Conservation (phyloP, 768 basidiomycete genomes). For the Gymnopilus junonius region DNA sequence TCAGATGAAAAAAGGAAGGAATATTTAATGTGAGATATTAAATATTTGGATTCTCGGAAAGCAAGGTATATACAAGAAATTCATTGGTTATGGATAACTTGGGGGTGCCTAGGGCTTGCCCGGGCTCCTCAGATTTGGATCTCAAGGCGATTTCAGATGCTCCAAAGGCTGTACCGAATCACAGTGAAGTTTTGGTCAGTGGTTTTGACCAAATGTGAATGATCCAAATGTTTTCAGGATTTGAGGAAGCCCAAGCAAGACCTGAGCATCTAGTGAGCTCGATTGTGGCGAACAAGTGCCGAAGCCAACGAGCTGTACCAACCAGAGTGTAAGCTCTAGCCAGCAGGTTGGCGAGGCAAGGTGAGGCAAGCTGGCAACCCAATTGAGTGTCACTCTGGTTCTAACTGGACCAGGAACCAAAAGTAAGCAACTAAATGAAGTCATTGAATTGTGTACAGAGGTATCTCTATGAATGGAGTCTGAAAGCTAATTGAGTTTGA, state of each 20-base stretch:
- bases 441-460: not conserved
- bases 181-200: not conserved
- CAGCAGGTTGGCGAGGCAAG: constrained; percentile 14
- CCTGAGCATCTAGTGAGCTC: constrained; percentile 1
- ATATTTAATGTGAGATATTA: too few species aligned
- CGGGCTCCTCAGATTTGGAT: not conserved
- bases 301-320: too few species aligned
- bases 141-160: not conserved
- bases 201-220: not conserved
- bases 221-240: too few species aligned
- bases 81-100: not conserved
- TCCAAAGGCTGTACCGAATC: not conserved
- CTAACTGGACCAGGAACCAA: not conserved
- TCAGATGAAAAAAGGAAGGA: not conserved
- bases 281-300: too few species aligned
- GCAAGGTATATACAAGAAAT: constrained; percentile 4
- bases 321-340: constrained; percentile 9
- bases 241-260: constrained; percentile 3
- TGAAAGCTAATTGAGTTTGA: not conserved
- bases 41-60: too few species aligned
- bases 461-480: not conserved
- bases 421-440: not conserved
- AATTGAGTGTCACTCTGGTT: constrained; percentile 12
- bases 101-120: too few species aligned
- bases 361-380: not conserved